Evolutionary conservation across 2,329 filamentous ascomycete genomes (phyloP), one percentile per base, ranked within the genome.

Genomic region (Bipolaris bicolor): DNA sequence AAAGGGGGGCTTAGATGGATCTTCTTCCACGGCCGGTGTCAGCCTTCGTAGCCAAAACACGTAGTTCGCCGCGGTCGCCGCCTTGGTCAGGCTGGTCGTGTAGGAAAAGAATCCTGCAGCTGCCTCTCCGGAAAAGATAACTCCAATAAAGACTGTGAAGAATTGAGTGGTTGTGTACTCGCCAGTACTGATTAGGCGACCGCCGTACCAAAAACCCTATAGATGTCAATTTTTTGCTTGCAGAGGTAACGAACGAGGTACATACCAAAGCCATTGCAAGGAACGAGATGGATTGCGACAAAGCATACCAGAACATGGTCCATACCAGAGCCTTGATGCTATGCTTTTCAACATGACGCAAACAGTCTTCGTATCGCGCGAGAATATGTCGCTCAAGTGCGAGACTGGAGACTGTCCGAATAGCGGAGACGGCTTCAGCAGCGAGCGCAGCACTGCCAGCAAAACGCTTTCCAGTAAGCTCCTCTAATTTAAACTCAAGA

Each of bases 71-170:
- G 94, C 91, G 56, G 92, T 90, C n/a, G 97, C 82, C 0, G 95
- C 93, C 79, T 98, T 98, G 65, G 92, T 91, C 90, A 98, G 96
- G 68, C 97, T 94, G 0, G 94, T 93, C 0, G 94, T 91, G 71
- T 97, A 97, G 0, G 89, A 91, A 79, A 98, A 98, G 67, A 98
- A 89, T 0, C 88, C 90, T 7, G 94, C 94, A 1, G 94, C 94
- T 3, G 92, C 95, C 76, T 70, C 62, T 45, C 65, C 64, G 7
- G 61, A 65, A 49, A 68, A 67, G 15, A 68, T 61, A 0, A 67
- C 65, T 7, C 61, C 84, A 59, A 89, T 87, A 78, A 97, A 97
- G 69, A 91, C 92, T 45, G 97, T 82, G 79, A 97, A 98, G 83
- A 98, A 98, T 65, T 93, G 89, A 76, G 94, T 94, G 68, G 92